Base-by-base conservation (phyloP, 2,329 filamentous ascomycete genomes). In the Moelleriella libera region DNA sequence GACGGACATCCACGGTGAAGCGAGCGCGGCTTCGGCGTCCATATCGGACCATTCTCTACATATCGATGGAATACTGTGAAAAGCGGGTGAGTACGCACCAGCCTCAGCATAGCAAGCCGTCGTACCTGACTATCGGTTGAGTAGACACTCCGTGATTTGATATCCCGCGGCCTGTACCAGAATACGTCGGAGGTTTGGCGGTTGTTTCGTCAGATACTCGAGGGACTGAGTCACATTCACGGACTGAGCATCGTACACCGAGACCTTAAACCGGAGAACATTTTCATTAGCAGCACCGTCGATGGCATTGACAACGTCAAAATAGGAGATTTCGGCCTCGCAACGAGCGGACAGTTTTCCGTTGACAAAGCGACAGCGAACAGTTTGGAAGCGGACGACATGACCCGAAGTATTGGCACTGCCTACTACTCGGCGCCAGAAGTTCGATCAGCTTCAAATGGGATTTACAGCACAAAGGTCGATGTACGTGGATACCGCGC, bases 1-100 rank as follows among this genome's bases (percentile, higher is more conserved):
- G 28, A 58, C 59, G 37, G 56, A 58, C 51, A 14, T 55, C 55
- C 10, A 48, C 61, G 21, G 53, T 58, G 41, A 57, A 61, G 10
- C 54, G 67, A 48, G 52, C 61, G 50, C 50, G 69, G 43, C 65
- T 66, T 41, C 70, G 75, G 48, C 70, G 75, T 42, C 67, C 77
- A 4, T 75, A 77, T 50, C 78, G 77, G 46, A 89, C 84, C 0
- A 82, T 89, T 6, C 73, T 98, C 41, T 98, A 96, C 61, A 97
- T 98, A 48, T 92, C 94, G 51, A 98, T 98, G 92, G 92, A 98
- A 61, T 94, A 96, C 55, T 98, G 92, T 59, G 90, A 97, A 61
- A 92, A 90, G 60, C 79, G 85, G 54, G 80, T 83, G 67, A 63
- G 75, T 66, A 10, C 46, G 28, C 21, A 21, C 11, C 11, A 31